A percentile compares a stretch with the other conserved stretches of the same genome.
Evolutionary conservation across 805 yeast species (phyloP).

Genomic region (Barnettozyma sp.): DNA sequence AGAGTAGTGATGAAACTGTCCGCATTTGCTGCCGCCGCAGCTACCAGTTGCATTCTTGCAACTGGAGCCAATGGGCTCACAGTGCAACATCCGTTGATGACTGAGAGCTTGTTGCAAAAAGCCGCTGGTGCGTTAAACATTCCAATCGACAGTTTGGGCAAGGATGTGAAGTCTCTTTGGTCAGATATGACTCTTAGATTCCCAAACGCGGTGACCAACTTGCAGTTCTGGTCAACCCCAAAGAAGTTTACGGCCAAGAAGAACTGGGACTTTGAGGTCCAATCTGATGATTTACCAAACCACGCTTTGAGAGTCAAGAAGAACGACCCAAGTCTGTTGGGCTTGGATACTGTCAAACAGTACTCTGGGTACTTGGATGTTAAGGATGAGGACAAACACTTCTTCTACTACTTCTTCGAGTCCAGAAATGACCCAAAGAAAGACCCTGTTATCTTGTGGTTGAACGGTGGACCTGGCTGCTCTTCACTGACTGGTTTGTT

Average conservation of each 20-base stretch:
- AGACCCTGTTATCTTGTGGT: slow-evolving; percentile 84
- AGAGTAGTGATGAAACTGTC: slow-evolving; percentile 15
- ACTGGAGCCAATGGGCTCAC: slow-evolving; percentile 24
- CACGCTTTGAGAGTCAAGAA: slow-evolving; percentile 57
- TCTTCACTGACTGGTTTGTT: slow-evolving; percentile 82
- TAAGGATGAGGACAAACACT: slow-evolving; percentile 78
- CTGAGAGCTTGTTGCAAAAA: slow-evolving; percentile 34
- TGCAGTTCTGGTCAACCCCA: slow-evolving; percentile 47
- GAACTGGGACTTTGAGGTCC: slow-evolving; percentile 35
- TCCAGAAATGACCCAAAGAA: slow-evolving; percentile 81
- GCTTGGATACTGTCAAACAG: slow-evolving; percentile 76
- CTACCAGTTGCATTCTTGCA: too few relatives aligned
- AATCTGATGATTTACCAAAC: slow-evolving; percentile 34
- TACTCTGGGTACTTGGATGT: slow-evolving; percentile 83
- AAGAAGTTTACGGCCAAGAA: slow-evolving; percentile 29
- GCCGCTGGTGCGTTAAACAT: slow-evolving; percentile 47
- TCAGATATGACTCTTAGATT: slow-evolving; percentile 52
- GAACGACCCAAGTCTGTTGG: slow-evolving; percentile 54
- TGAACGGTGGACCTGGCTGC: slow-evolving; percentile 95
- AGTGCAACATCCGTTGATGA: slow-evolving; percentile 28
- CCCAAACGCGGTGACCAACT: slow-evolving; percentile 46
- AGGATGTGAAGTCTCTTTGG: slow-evolving; percentile 50
- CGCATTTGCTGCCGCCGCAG: slow-evolving; percentile 13
- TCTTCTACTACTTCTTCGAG: slow-evolving; percentile 80
- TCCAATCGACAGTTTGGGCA: slow-evolving; percentile 42